Conservation (phyloP, 768 basidiomycete genomes). For the Podaxis sp. region DNA sequence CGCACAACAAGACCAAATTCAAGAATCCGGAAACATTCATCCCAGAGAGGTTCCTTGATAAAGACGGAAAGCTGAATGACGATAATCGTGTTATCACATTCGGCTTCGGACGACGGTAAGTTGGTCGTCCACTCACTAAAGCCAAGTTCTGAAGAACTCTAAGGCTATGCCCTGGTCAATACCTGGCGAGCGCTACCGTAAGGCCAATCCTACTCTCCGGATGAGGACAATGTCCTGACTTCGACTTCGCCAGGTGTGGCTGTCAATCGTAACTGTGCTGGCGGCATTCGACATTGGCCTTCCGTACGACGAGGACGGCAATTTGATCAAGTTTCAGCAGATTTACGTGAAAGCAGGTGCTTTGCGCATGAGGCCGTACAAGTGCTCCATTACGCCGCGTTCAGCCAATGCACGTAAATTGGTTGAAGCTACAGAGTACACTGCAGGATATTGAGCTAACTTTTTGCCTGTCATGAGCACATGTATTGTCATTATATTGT, state of each 20-base stretch:
- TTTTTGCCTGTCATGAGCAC: not conserved
- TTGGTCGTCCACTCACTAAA: not conserved
- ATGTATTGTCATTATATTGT: not conserved
- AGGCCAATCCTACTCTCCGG: not conserved
- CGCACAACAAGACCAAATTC: slow-evolving; percentile 28
- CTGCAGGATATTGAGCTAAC: not conserved
- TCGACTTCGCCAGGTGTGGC: slow-evolving; percentile 17
- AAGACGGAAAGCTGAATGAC: slow-evolving; percentile 18
- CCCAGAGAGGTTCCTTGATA: slow-evolving; percentile 30
- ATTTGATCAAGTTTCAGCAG: slow-evolving; percentile 21
- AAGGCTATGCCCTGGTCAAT: slow-evolving; percentile 12
- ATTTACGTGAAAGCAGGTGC: slow-evolving; percentile 6
- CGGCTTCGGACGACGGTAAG: slow-evolving; percentile 23
- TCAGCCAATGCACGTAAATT: not conserved
- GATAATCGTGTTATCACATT: slow-evolving; percentile 17
- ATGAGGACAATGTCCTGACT: not conserved
- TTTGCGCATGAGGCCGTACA: not conserved
- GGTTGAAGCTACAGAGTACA: slow-evolving; percentile 5
- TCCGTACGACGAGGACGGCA: slow-evolving; percentile 22
- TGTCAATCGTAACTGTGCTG: slow-evolving; percentile 27
- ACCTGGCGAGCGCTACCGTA: slow-evolving; percentile 12
- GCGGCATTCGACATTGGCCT: slow-evolving; percentile 27
- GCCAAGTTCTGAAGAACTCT: not conserved
- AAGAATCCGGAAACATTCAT: slow-evolving; percentile 30
- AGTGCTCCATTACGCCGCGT: slow-evolving; percentile 8